Base-by-base conservation (phyloP, 148 eudicot species). In the Rhododendron ovatum region DNA sequence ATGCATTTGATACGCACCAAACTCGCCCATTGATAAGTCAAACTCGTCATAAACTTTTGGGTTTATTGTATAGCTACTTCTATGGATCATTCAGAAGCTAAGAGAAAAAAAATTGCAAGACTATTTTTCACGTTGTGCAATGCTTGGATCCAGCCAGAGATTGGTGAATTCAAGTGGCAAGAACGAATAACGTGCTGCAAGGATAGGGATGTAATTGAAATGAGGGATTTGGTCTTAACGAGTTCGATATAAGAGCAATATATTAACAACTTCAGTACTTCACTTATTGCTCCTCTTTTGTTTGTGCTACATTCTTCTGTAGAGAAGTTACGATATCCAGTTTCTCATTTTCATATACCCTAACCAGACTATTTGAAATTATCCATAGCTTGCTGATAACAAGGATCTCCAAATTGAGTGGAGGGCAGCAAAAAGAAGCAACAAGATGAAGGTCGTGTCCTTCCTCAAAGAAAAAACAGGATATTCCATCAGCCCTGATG, bases 401-500 rank as follows among this genome's bases (percentile, higher is more conserved):
- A 89, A 86, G 86, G 94, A 96, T 86, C 96, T 96, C 80, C 98
- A 96, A 74, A 88, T 67, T 85, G 95, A 96, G 87, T 96, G 99
- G 98, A 92, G 93, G 88, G 96, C 90, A 77, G 97, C 96, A 82
- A 96, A 96, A 91, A 91, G 91, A 89, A 91, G 86, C 77, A 96
- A 96, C 91, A 96, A 96, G 87, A 85, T 93, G 87, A 95, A 92
- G 93, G 92, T 90, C 89, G 98, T 90, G 39, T 89, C 91, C 78
- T 92, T 92, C 85, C 69, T 96, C 80, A 92, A 85, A 91, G 95
- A 95, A 84, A 94, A 89, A 87, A 96, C 99, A 14, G 98, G 98
- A 74, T 95, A 96, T 88, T 69, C 92, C 76, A 92, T 96, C 88
- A 92, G 91, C 90, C 98, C 98, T 81, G 99, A 95, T 88, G 98